Base-by-base conservation (phyloP, 768 basidiomycete species). In the Suillus sp. region DNA sequence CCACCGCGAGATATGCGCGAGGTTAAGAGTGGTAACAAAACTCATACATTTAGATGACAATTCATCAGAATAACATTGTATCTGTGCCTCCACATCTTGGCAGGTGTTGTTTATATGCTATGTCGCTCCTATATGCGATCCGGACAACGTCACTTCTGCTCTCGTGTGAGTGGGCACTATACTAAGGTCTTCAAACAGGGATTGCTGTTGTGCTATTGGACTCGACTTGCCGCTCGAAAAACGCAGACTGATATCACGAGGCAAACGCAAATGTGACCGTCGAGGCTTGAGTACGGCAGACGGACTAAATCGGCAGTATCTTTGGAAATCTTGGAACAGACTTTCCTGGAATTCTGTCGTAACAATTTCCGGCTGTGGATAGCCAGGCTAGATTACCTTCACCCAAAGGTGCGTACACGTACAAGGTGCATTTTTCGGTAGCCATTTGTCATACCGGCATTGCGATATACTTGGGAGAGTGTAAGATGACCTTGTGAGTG, bases 1-100 rank as follows among this genome's bases (percentile, higher is more conserved):
- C 85, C 87, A 25, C 90, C 88, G 0, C 85, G 82, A 70, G 87
- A 87, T 37, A 78, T 85, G 62, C 85, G 84, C 65, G 87, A 90
- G 65, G 68, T 88, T 59, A 89, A 83, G 74, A 82, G 84, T 64
- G 90, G 90, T 53, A 91, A 91, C 72, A 84, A 84, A 76, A 88
- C 89, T 43, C 78, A 80, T 77, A 89, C 88, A 22, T 91, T 90
- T 79, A 87, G 81, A 77, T 81, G 81, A 75, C 58, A 58, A 25
- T 55, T 25, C 54, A 37, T 25, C 54, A 13, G 14, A 55, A 57
- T 57, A 30, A 57, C 25, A 10, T 40, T 57, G 25, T 57, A 42
- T 57, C 38, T 57, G 25, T 16, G 60, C 20, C 25, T 59, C 18
- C 40, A 40, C 56, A 37, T 60, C 59, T 34, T 58, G n/a, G 14